phyloP scores from a whole-genome alignment of 1,139 yeast genomes.

The Candida buenavistaensis region DNA sequence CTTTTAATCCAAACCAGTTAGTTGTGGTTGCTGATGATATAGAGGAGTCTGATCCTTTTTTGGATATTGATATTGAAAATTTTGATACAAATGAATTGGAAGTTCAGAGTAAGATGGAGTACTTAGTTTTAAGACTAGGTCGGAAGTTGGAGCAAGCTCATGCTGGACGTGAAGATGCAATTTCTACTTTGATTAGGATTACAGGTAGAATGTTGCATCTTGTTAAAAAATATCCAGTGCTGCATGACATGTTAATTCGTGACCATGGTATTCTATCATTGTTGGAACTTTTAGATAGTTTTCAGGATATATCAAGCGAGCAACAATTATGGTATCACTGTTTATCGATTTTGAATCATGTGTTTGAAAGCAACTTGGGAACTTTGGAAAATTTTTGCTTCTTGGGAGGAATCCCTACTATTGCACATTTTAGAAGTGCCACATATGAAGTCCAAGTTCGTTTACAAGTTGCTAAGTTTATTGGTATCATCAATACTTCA shows the following conservation, averaged over 20 bases:
- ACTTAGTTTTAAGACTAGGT: conserved; percentile 34
- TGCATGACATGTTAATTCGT: conserved; percentile 44
- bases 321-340: conserved; percentile 43
- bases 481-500: conserved; percentile 38
- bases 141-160: conserved; percentile 33
- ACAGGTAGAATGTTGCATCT: conserved; percentile 44
- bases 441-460: conserved; percentile 39
- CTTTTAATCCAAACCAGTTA: conserved; percentile 1
- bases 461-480: conserved; percentile 44
- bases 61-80: conserved; percentile 39
- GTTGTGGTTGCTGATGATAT: conserved; percentile 6
- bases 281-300: conserved; percentile 47
- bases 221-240: conserved; percentile 41
- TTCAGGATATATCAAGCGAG: conserved; percentile 30
- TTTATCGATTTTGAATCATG: conserved; percentile 39
- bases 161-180: conserved; percentile 32
- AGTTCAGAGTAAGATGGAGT: conserved; percentile 45
- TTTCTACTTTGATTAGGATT: conserved; percentile 32
- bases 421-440: conserved; percentile 43
- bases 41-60: conserved; percentile 41
- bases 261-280: conserved; percentile 52
- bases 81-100: conserved; percentile 47
- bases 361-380: conserved; percentile 35
- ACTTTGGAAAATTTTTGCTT: conserved; percentile 53
- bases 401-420: conserved; percentile 57